Evolutionary conservation across 2,329 filamentous ascomycete species (phyloP), one percentile per base, ranked within the genome.

Genomic region (Colletotrichum sp.): DNA sequence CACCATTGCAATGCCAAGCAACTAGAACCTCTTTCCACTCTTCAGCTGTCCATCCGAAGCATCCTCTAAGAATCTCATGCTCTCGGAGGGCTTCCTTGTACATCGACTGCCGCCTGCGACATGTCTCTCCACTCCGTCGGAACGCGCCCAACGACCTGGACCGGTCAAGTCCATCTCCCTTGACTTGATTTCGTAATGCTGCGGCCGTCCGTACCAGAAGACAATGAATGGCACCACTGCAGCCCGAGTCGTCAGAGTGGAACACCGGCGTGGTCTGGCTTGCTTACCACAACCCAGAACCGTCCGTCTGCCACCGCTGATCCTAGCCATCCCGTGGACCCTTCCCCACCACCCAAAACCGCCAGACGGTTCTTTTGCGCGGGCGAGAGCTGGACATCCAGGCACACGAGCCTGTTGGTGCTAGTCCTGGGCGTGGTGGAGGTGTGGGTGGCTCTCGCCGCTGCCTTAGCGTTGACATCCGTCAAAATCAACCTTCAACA

Each of bases 301-400:
- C 69, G 18, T 32, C 69, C 16, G 44, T 76, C 69, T 16, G 32
- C 69, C 69, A 44, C 69, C 63, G 57, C 63, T 64, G 69, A 72
- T 71, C 64, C 63, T 68, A 52, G 44, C 44, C 52, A 21, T n/a
- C 32, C 52, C 39, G 63, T 76, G 69, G 69, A 60, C 36, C 62
- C 36, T 26, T 59, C 57, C 34, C 67, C 55, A 39, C 55, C 30
- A 26, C 72, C 55, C 32, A 57, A 15, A 55, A n/a, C 68, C 72
- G 57, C 68, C 44, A 36, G 34, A 62, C 62, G 68, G 67, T 62
- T 66, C 68, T 49, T 75, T 75, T 71, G 68, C 62, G 52, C 18
- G 24, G 28, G 15, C 32, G 24, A 24, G 24, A n/a, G 39, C 52
- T 63, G 55, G 68, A 49, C 26, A 30, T 26, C 70, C 39, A 55